Percentiles rank a stretch among this genome's conserved stretches.
Evolutionary conservation across 805 yeast genomes (phyloP).

Genomic region (Candida dendrica): DNA sequence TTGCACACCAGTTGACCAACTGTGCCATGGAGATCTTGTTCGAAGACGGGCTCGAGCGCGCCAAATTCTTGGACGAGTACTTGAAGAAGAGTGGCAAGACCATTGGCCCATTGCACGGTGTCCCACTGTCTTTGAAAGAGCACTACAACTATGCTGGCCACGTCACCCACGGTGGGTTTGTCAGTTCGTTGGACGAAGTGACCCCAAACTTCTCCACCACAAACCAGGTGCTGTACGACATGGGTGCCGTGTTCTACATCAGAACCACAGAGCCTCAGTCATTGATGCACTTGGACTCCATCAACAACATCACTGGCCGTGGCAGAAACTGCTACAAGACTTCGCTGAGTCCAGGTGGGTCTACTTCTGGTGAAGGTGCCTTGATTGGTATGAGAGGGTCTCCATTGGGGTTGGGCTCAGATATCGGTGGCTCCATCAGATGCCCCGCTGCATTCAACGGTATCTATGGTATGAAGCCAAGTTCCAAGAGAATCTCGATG

Average conservation of each 20-base stretch:
- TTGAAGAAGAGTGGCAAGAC: conserved; percentile 39
- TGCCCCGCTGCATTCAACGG: conserved; percentile 58
- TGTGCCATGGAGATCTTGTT: conserved; percentile 55
- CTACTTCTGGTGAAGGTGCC: conserved; percentile 63
- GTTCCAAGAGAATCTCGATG: conserved; percentile 40
- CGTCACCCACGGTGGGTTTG: conserved; percentile 56
- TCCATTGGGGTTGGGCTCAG: conserved; percentile 55
- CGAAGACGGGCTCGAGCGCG: conserved; percentile 51
- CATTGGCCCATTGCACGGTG: conserved; percentile 62
- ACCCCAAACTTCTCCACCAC: conserved; percentile 37
- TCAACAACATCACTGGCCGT: conserved; percentile 48
- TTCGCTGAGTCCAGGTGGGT: conserved; percentile 51
- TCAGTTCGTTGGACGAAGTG: conserved; percentile 41
- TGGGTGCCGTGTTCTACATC: conserved; percentile 51
- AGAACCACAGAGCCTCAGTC: conserved; percentile 61
- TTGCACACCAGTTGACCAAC: conserved; percentile 56
- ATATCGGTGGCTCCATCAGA: conserved; percentile 60
- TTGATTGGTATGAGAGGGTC: conserved; percentile 47
- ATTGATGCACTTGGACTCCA: conserved; percentile 57
- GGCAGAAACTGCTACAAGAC: conserved; percentile 49
- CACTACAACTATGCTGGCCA: conserved; percentile 51
- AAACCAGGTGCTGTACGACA: conserved; percentile 23
- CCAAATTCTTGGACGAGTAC: conserved; percentile 49
- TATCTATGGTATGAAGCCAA: conserved; percentile 47
- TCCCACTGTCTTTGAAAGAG: conserved; percentile 64